Evolutionary conservation across 768 basidiomycete species (phyloP), one percentile per base, ranked within the genome.

Genomic region (Serendipita sp.): DNA sequence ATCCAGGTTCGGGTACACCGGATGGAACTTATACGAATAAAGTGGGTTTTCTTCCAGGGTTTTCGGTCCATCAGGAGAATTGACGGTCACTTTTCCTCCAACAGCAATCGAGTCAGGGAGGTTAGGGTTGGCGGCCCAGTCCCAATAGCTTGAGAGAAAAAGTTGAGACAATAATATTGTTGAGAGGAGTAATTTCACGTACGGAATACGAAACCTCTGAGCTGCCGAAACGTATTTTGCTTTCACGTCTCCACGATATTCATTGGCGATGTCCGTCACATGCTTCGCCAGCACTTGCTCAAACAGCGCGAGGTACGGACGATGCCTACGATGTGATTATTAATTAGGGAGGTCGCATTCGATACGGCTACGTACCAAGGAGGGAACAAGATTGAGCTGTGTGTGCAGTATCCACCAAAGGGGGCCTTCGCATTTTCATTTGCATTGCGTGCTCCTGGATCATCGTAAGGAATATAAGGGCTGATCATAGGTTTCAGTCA

Each of bases 341-440:
- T 28, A 48, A 28, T 28, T n/a, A 11, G 20, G 42, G 13, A 42
- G 13, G 42, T 11, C 42, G 48, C 28, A 11, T 14, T 9, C 13
- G 9, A 11, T 16, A 11, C 11, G 22, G 48, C 13, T 14, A 9
- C 53, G 22, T n/a, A 58, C 53, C 78, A 82, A 3, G 78, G 79
- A 3, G 81, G 81, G 73, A 82, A 81, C 26, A 81, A 70, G 7
- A 76, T 72, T 1, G 76, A 76, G 14, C 77, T 78, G 67, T 83
- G 82, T 17, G 75, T 76, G 67, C 81, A 82, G 65, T 82, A 82
- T 2, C 81, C 81, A n/a, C 73, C 70, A 72, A 72, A 76, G 17
- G 24, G n/a, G n/a, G n/a, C n/a, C n/a, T n/a, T n/a, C n/a, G n/a
- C 11, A 22, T 31, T 31, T 9, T 65, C 63, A 16, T 67, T 50